Evolutionary conservation across 805 yeast genomes (phyloP), one percentile per base, ranked within the genome.

Genomic region (Kuraishia cidri): DNA sequence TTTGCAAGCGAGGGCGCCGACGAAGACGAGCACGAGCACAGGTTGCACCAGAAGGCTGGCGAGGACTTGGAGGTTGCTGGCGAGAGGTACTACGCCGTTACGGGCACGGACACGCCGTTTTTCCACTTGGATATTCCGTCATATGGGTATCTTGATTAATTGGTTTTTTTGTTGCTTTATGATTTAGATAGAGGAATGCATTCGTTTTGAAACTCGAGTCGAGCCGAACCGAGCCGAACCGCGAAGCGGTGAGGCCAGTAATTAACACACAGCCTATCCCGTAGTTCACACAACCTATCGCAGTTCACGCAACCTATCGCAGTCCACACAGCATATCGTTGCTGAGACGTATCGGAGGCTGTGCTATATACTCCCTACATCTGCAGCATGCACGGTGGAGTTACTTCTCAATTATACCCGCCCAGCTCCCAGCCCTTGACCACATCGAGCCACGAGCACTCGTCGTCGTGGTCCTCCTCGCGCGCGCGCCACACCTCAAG

Each of bases 91-190:
- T 44, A 40, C 30, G 74, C 90, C 20, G 67, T 81, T 2, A 61
- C 69, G 12, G 69, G 71, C 29, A 82, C 90, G 2, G 64, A 71
- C 43, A 73, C 82, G 26, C 88, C 88, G 19, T 80, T 71, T 52
- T 79, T 84, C 69, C 94, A 83, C 53, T 59, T 82, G 40, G 88
- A 83, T 27, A 72, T 83, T 45, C 94, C 94, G 13, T 60, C 69
- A 25, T 73, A 69, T 43, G 40, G 23, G 23, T 20, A 20, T 20
- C 23, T 20, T 20, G 10, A 20, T 20, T 20, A 7, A 20, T 20
- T 20, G 10, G 7, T 20, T 20, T 20, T 10, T 20, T 6, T 29
- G 12, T 27, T 12, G 12, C 10, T 6, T 17, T 7, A 12, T 27
- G 6, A 15, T 17, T 27, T 27, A 27, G 20, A 8, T 9, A 27